Base-by-base conservation (phyloP, 1,284 basidiomycete genomes). In the Naganishia albida region DNA sequence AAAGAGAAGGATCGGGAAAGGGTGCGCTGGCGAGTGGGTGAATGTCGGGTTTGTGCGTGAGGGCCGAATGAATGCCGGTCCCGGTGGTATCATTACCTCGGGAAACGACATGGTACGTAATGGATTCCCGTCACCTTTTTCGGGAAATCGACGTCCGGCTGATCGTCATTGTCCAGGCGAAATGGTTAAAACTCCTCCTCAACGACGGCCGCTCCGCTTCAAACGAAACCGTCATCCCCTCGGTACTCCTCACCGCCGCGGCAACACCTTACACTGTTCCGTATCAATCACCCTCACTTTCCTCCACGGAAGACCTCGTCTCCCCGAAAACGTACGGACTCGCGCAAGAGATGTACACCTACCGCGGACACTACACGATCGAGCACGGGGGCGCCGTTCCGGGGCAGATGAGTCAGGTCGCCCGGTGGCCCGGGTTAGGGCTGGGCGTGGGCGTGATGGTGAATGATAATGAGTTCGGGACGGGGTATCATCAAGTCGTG, bases 171-270 rank as follows among this genome's bases (percentile, higher is more conserved):
- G 10, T 7, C n/a, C 34, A 71, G 70, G 51, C 66, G 0, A 67
- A 50, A 23, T 75, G 75, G 76, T 57, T 76, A 0, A 59, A 70
- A 42, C 72, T 74, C 63, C 70, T 75, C 0, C 67, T 77, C 7
- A 44, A 50, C 30, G 46, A 62, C 6, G 68, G 68, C 15, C 26
- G 43, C 50, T 43, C 46, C 18, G 49, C 68, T 0, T 28, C 72
- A 70, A 16, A 63, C 26, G 44, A 50, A 13, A 23, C 53, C 1
- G 48, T 72, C 60, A 52, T 76, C 39, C 71, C 75, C 0, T 28
- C 54, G 1, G 49, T 53, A 3, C 26, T 73, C 15, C 50, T 77
- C 43, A 38, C 56, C 4, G 66, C 62, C 49, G 51, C 67, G 8
- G 57, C 65, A 13, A 68, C 65, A 7, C 63, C 63, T 16, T 51